Conservation (phyloP, 2,329 filamentous ascomycete species). For the Alternaria ventricosa region DNA sequence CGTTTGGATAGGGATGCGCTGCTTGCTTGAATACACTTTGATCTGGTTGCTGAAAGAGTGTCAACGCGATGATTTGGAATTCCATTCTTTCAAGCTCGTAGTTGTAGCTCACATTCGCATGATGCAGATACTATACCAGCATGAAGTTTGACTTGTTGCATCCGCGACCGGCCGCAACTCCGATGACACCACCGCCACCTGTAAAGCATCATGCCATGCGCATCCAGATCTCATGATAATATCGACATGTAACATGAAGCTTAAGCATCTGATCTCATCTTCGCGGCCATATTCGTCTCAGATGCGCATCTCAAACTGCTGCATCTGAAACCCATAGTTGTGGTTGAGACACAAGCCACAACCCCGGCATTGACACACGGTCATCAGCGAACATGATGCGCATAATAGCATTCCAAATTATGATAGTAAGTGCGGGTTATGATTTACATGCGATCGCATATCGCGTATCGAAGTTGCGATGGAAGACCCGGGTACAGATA, state of each 20-base stretch:
- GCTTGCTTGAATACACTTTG: not conserved
- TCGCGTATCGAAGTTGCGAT: not conserved
- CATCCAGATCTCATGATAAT: not conserved
- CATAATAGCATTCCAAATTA: slow-evolving; percentile 7
- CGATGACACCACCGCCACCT: not conserved
- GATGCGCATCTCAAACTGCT: not conserved
- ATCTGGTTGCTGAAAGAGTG: not conserved
- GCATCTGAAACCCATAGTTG: slow-evolving; percentile 8
- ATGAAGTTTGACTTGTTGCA: not conserved
- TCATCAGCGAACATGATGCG: not conserved
- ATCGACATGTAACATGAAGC: not conserved
- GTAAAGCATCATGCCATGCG: not conserved
- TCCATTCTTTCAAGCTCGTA: not conserved
- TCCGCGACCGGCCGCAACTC: not conserved
- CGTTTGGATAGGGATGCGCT: not conserved
- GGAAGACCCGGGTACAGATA: not conserved
- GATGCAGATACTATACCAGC: not conserved
- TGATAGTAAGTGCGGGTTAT: not conserved
- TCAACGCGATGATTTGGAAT: not conserved
- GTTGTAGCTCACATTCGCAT: not conserved
- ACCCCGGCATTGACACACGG: not conserved
- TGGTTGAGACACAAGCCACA: slow-evolving; percentile 4
- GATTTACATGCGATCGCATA: not conserved
- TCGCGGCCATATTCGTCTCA: not conserved
- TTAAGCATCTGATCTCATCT: not conserved